Evolutionary conservation across 352 stramenopile genomes (phyloP).

Genomic region (Thalassiosira livingstoniorum): DNA sequence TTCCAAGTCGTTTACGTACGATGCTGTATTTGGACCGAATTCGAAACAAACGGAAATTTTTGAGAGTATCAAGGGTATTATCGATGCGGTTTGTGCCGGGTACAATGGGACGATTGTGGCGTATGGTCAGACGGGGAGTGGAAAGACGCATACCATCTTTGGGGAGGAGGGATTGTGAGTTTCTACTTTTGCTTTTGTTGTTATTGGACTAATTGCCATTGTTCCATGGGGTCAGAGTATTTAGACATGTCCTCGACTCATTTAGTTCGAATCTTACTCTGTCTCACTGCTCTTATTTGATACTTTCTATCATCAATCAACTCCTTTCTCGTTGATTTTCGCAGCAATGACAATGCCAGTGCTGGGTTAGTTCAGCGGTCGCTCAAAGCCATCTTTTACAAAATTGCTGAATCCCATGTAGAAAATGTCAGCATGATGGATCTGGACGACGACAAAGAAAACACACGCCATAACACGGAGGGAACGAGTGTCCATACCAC

Average conservation of each 20-base stretch:
- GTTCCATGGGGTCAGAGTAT: not conserved
- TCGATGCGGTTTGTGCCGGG: slow-evolving; percentile 54
- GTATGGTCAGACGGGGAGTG: slow-evolving; percentile 63
- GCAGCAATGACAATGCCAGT: slow-evolving; percentile 35
- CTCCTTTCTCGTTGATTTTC: slow-evolving; percentile 6
- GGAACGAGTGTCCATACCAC: slow-evolving; percentile 27
- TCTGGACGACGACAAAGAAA: no score
- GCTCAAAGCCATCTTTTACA: slow-evolving; percentile 61
- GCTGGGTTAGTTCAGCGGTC: slow-evolving; percentile 64
- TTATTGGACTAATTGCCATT: not conserved
- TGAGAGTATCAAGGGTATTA: slow-evolving; percentile 51
- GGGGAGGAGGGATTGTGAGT: slow-evolving; percentile 43
- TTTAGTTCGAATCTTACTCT: not conserved
- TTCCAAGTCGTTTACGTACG: slow-evolving; percentile 51
- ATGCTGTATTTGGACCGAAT: slow-evolving; percentile 57
- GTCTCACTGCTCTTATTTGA: not conserved
- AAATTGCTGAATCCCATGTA: slow-evolving; percentile 46
- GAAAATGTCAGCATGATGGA: no score
- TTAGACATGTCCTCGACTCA: not conserved
- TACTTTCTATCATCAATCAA: not conserved
- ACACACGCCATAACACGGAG: slow-evolving; percentile 5
- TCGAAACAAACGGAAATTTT: slow-evolving; percentile 57
- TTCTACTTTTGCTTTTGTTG: slow-evolving; percentile 4
- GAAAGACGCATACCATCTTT: slow-evolving; percentile 68
- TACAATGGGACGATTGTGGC: slow-evolving; percentile 73